Percentiles rank a stretch among this genome's conserved stretches.
Evolutionary conservation across 2,329 filamentous ascomycete genomes (phyloP).

Genomic region (Colletotrichum aenigma): DNA sequence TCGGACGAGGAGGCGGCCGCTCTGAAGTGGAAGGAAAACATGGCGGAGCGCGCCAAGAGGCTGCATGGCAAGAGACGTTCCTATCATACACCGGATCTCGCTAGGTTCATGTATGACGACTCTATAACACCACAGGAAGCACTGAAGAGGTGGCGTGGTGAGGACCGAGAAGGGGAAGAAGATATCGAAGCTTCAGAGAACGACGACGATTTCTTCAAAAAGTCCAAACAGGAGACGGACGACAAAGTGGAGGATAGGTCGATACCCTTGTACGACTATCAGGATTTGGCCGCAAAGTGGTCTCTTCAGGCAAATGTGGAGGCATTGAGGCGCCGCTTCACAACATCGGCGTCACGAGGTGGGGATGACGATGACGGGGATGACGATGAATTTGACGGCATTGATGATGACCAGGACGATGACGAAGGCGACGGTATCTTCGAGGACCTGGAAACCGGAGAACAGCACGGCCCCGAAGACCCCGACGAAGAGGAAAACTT

Average conservation of each 20-base stretch:
- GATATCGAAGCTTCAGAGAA: constrained; percentile 60
- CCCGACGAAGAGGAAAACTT: constrained; percentile 56
- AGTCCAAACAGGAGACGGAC: constrained; percentile 67
- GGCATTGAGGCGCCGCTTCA: constrained; percentile 75
- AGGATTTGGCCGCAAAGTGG: constrained; percentile 85
- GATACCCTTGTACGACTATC: constrained; percentile 81
- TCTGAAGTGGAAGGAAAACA: constrained; percentile 86
- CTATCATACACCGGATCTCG: constrained; percentile 82
- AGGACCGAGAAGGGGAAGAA: constrained; percentile 61
- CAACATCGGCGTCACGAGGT: constrained; percentile 62
- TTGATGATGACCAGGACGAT: constrained; percentile 57
- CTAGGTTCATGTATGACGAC: constrained; percentile 87
- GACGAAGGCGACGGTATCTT: constrained; percentile 57
- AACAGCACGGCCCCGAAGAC: constrained; percentile 53
- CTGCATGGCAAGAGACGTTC: constrained; percentile 73
- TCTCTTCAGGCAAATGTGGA: constrained; percentile 79
- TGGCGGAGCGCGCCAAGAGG: constrained; percentile 74
- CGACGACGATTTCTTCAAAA: constrained; percentile 70
- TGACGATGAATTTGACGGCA: constrained; percentile 54
- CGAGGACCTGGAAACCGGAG: constrained; percentile 78
- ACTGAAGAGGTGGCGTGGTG: constrained; percentile 79
- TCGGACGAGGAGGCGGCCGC: constrained; percentile 74
- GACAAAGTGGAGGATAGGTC: constrained; percentile 79
- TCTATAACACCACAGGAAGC: constrained; percentile 77
- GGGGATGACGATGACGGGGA: constrained; percentile 50